Evolutionary conservation across 306 rosid genomes (phyloP).

Genomic region (Begonia peltatifolia): DNA sequence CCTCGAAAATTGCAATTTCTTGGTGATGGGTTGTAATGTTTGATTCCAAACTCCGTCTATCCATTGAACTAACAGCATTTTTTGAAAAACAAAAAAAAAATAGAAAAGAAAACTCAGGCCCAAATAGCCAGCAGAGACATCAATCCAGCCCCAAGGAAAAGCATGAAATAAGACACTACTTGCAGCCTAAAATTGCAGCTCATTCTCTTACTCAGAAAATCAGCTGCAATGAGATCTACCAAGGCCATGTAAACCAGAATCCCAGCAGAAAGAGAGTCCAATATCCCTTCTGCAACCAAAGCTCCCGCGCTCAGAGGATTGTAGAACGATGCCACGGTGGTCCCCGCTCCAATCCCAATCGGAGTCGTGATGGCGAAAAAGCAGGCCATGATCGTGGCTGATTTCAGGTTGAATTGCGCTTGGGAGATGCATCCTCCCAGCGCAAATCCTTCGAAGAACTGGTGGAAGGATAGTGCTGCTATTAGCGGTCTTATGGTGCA

Average conservation of each 20-base stretch:
- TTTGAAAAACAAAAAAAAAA: no score
- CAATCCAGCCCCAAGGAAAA: constrained; percentile 88
- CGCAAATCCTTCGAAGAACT: constrained; percentile 97
- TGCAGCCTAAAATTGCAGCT: constrained; percentile 89
- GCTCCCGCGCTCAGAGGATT: constrained; percentile 66
- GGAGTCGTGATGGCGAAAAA: constrained; percentile 86
- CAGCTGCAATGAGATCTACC: constrained; percentile 89
- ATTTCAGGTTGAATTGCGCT: constrained; percentile 58
- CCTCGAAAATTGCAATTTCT: background rate
- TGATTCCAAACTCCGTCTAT: background rate
- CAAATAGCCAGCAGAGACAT: constrained; percentile 86
- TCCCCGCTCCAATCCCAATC: constrained; percentile 53
- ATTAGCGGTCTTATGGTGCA: constrained; percentile 79
- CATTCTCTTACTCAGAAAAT: constrained; percentile 91
- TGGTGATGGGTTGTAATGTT: no score
- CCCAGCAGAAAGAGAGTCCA: constrained; percentile 77
- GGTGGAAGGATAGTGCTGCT: constrained; percentile 84
- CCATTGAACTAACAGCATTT: background rate
- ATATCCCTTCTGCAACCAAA: constrained; percentile 49
- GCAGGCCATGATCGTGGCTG: constrained; percentile 61
- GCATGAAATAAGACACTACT: constrained; percentile 57
- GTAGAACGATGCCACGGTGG: constrained; percentile 41
- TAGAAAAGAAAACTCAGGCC: constrained; percentile 43
- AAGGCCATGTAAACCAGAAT: constrained; percentile 89
- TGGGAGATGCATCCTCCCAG: constrained; percentile 96